A percentile compares a stretch with the other conserved stretches of the same genome.
Evolutionary conservation across 306 rosid species (phyloP).

Genomic region (Ormosia emarginata): DNA sequence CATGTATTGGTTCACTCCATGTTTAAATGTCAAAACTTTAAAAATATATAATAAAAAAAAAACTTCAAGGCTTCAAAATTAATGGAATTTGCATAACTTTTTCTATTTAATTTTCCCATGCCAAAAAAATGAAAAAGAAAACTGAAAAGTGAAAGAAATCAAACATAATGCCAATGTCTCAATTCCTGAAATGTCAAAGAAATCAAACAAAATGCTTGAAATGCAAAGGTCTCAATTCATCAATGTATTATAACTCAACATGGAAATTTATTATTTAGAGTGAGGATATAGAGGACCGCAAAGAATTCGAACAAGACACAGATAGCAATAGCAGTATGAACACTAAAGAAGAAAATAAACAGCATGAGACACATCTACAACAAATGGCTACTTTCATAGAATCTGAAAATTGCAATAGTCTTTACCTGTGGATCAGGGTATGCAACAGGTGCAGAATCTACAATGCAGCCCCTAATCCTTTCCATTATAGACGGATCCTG

Average conservation of each 20-base stretch:
- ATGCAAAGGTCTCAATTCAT: background rate
- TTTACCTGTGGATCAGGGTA: constrained; percentile 82
- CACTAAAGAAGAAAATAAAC: background rate
- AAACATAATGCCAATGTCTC: background rate
- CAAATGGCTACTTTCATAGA: background rate
- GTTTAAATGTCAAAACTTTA: background rate
- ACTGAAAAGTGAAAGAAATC: background rate
- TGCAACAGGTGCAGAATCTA: constrained; percentile 98
- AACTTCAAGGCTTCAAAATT: constrained; percentile 11
- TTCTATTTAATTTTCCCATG: background rate
- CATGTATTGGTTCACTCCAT: background rate
- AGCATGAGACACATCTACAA: constrained; percentile 1
- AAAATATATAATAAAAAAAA: background rate
- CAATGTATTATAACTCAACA: background rate
- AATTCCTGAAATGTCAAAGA: background rate
- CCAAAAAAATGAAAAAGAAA: background rate
- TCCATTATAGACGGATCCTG: constrained; percentile 54
- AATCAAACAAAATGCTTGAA: background rate
- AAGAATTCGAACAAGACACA: background rate
- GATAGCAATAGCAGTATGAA: background rate
- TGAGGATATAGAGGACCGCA: background rate
- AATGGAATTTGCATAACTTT: background rate
- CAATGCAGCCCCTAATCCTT: constrained; percentile 87
- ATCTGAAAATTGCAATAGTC: constrained; percentile 1
- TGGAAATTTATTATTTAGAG: background rate